These are phyloP conservation scores for Chlorella sorokiniana DNA, from an alignment of 139 green algal species.

Conservation along the genomic window DNA sequence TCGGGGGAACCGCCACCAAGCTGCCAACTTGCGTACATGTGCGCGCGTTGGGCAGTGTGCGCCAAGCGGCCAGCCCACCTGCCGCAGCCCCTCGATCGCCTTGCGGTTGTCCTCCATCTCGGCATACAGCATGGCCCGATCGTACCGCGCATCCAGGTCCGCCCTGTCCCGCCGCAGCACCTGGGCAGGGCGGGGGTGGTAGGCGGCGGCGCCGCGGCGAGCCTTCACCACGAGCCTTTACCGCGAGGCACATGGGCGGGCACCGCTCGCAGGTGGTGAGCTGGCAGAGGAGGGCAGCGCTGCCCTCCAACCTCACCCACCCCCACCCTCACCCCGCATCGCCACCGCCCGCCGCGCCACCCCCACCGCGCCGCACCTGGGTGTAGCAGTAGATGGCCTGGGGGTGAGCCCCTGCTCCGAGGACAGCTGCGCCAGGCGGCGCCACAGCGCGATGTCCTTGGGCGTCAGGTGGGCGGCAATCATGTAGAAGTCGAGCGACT, in stretches of 20 bases:
- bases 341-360: neutral
- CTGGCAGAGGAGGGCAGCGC: too few species aligned
- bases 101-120: constrained; percentile 55
- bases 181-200: constrained; percentile 1
- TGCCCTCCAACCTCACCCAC: too few species aligned
- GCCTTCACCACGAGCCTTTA: too few species aligned
- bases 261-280: neutral
- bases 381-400: constrained; percentile 90
- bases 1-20: too few species aligned
- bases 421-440: constrained; percentile 72
- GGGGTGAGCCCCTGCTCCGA: constrained; percentile 69
- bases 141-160: constrained; percentile 74
- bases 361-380: constrained; percentile 49
- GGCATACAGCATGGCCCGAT: constrained; percentile 73
- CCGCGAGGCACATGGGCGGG: neutral
- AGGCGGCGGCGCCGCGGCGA: neutral
- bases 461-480: constrained; percentile 87
- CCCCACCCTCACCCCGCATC: too few species aligned
- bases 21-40: too few species aligned
- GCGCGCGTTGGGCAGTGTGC: neutral
- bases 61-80: neutral
- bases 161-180: constrained; percentile 57
- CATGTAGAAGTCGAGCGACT: constrained; percentile 90
- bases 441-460: constrained; percentile 80
- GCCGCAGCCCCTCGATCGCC: constrained; percentile 47